Evolutionary conservation across 768 basidiomycete species (phyloP), one percentile per base, ranked within the genome.

Genomic region (Rhizopogon rudus): DNA sequence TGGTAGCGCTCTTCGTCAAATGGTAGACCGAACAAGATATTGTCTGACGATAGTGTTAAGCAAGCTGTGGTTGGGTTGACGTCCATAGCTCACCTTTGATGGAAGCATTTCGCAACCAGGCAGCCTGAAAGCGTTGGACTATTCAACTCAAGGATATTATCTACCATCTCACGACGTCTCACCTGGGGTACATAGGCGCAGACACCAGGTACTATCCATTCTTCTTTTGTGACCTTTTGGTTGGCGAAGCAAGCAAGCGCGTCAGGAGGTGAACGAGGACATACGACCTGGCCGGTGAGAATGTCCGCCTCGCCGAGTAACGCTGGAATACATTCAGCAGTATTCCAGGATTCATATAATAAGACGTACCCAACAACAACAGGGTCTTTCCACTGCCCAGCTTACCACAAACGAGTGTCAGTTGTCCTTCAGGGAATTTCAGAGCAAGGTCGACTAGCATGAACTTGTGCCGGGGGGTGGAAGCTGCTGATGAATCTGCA

Each of bases 371-470:
- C 33, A 88, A 76, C 16, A 96, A 72, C 31, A 96, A 67, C 7
- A 97, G 72, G 0, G 93, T 91, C 73, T 96, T 97, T 28, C 94
- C 93, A n/a, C 88, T 88, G 3, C 92, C 93, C 10, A 96, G 76
- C 64, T 93, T 91, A 2, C 94, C 94, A 63, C 92, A 94, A 16
- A 97, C 80, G 13, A 97, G 77, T 2, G 89, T 87, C 25, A 96
- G 75, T 68, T 89, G 81, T 25, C 89, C 89, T 12, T 74, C 69
- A 0, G 93, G 93, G 73, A 97, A 94, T 42, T 81, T 77, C 14
- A 95, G 67, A 16, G 79, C 81, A 53, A 96, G 68, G 64, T 94
- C 90, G n/a, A 87, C 74, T 2, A 97, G 79, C 29, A 88, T 71
- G 66, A 97, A 97, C 62, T 87, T 88, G 57, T 82, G 75, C 57